A percentile compares a stretch with the other conserved stretches of the same genome.
These are phyloP conservation scores for Rhizopus arrhizus DNA, from an alignment of 371 early-diverging fungal species.

Conservation along the genomic window DNA sequence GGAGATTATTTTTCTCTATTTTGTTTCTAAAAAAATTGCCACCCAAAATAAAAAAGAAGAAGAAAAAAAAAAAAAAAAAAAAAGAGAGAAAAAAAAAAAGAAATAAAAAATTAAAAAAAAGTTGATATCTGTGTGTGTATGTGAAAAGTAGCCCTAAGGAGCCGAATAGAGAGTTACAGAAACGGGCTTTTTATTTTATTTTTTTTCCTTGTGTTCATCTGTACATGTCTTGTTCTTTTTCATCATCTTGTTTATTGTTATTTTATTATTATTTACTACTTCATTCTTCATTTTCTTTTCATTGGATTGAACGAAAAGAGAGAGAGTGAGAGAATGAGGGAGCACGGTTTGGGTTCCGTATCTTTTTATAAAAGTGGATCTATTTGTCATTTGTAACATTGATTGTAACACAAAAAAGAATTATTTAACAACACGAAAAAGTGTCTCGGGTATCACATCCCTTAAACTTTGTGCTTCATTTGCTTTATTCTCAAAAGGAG, in stretches of 20 bases:
- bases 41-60: not conserved
- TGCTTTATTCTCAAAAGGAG: not conserved
- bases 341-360: no score
- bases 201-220: not conserved
- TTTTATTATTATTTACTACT: not conserved
- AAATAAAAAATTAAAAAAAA: constrained; percentile 12
- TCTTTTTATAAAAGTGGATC: no score
- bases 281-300: not conserved
- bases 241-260: not conserved
- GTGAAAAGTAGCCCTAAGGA: constrained; percentile 6
- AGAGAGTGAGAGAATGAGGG: no score
- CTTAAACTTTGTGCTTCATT: constrained; percentile 2
- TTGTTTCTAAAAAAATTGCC: constrained; percentile 4
- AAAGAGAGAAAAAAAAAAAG: constrained; percentile 5
- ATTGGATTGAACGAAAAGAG: not conserved
- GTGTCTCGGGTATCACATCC: constrained; percentile 5
- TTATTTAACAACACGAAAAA: constrained; percentile 3
- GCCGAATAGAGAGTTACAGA: constrained; percentile 30
- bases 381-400: not conserved
- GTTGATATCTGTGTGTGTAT: not conserved
- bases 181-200: constrained; percentile 2
- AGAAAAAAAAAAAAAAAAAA: constrained; percentile 1
- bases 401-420: not conserved
- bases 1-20: not conserved
- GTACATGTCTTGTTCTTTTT: not conserved